These are phyloP conservation scores for Calocybe gambosa DNA, from an alignment of 1,284 basidiomycete genomes.

Conservation along the genomic window DNA sequence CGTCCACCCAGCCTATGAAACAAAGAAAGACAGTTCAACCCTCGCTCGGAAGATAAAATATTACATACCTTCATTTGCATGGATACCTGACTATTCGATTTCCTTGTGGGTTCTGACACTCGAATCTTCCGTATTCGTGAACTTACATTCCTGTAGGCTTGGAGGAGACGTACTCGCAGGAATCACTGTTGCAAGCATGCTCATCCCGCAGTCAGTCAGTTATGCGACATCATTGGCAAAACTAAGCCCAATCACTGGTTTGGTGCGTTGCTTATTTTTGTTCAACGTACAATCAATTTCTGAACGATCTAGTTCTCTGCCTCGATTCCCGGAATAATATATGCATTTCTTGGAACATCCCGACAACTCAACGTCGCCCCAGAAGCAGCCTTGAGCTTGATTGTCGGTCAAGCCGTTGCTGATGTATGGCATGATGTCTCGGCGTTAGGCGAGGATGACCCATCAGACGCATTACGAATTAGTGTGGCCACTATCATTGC, in stretches of 20 bases:
- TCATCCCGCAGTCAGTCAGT: slow-evolving; percentile 90
- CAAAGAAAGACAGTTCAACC: slow-evolving; percentile 8
- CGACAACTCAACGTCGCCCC: slow-evolving; percentile 82
- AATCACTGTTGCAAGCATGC: slow-evolving; percentile 81
- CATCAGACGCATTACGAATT: slow-evolving; percentile 51
- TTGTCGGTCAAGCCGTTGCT: slow-evolving; percentile 82
- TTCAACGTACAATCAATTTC: slow-evolving; percentile 13
- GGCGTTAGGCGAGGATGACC: slow-evolving; percentile 37
- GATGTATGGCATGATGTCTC: slow-evolving; percentile 61
- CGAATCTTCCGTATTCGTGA: background rate
- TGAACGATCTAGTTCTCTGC: slow-evolving; percentile 56
- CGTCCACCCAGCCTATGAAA: background rate
- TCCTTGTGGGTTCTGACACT: slow-evolving; percentile 48
- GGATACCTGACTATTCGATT: slow-evolving; percentile 81
- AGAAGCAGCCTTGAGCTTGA: slow-evolving; percentile 84
- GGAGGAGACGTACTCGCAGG: slow-evolving; percentile 82
- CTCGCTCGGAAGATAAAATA: slow-evolving; percentile 37
- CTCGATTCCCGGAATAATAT: slow-evolving; percentile 75
- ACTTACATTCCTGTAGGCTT: slow-evolving; percentile 42
- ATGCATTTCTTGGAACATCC: slow-evolving; percentile 83
- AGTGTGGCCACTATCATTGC: slow-evolving; percentile 74
- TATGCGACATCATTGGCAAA: slow-evolving; percentile 86
- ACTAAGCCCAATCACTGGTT: slow-evolving; percentile 74
- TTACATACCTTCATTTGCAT: slow-evolving; percentile 66
- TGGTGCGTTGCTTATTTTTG: slow-evolving; percentile 47